phyloP scores from a whole-genome alignment of 495 filamentous ascomycete genomes.

The Letharia lupina region DNA sequence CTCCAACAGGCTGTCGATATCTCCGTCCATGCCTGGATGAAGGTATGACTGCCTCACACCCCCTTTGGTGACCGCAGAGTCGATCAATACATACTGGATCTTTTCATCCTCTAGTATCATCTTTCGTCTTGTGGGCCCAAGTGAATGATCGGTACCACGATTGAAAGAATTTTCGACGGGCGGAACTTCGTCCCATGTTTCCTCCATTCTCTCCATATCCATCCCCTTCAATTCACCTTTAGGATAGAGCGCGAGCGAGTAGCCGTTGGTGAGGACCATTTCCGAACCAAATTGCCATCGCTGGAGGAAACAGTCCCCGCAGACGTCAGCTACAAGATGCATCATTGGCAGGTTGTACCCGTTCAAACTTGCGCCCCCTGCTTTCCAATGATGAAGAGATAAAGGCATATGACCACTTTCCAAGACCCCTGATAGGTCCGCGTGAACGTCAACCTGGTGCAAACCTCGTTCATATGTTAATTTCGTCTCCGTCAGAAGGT shows the following conservation, averaged over 20 bases:
- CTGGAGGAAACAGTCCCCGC: slow-evolving; percentile 55
- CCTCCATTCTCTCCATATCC: slow-evolving; percentile 50
- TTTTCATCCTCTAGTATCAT: slow-evolving; percentile 20
- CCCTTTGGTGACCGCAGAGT: slow-evolving; percentile 17
- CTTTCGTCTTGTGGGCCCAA: slow-evolving; percentile 19
- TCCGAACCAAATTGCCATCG: slow-evolving; percentile 53
- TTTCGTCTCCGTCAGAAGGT: slow-evolving; percentile 44
- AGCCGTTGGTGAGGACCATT: slow-evolving; percentile 54
- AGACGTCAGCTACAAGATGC: slow-evolving; percentile 46
- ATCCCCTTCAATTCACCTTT: slow-evolving; percentile 39
- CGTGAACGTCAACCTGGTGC: slow-evolving; percentile 54
- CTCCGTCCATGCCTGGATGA: slow-evolving; percentile 14
- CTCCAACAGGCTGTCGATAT: slow-evolving; percentile 23
- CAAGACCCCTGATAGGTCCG: slow-evolving; percentile 54
- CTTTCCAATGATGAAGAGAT: slow-evolving; percentile 61
- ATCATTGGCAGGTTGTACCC: slow-evolving; percentile 50
- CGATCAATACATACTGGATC: slow-evolving; percentile 19
- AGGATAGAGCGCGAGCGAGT: slow-evolving; percentile 49
- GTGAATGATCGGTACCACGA: slow-evolving; percentile 22
- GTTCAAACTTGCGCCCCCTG: slow-evolving; percentile 39
- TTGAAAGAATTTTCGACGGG: slow-evolving; percentile 19
- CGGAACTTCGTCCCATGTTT: slow-evolving; percentile 50
- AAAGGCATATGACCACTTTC: slow-evolving; percentile 51
- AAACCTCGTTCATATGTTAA: slow-evolving; percentile 52
- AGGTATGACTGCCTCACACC: slow-evolving; percentile 23